Conservation (phyloP, 805 yeast genomes). For the Jamesozyma lodderae region DNA sequence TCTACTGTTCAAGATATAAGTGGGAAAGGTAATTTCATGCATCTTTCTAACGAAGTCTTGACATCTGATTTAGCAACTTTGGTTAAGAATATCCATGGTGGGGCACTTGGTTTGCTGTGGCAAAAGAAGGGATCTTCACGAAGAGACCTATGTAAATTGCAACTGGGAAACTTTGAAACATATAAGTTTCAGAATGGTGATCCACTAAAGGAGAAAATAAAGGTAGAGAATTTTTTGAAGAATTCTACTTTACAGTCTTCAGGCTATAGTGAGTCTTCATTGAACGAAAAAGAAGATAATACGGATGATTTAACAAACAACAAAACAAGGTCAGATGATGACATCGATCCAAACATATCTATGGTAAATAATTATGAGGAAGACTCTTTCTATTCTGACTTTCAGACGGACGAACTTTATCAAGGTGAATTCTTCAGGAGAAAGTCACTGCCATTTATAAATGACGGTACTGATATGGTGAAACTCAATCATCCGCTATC, state of each 20-base stretch:
- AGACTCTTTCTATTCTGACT: constrained; percentile 4
- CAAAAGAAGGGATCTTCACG: constrained; percentile 40
- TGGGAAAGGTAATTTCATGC: constrained; percentile 31
- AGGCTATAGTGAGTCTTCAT: neutral
- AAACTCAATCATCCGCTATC: neutral
- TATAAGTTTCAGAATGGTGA: constrained; percentile 18
- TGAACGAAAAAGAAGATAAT: neutral
- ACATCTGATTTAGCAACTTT: constrained; percentile 33
- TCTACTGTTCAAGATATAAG: constrained; percentile 62
- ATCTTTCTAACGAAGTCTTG: constrained; percentile 31
- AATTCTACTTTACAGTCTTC: neutral
- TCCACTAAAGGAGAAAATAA: constrained; percentile 8
- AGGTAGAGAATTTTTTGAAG: constrained; percentile 2
- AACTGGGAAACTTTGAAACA: constrained; percentile 12
- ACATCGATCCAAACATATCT: too few species aligned
- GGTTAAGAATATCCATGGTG: constrained; percentile 26
- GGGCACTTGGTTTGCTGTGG: constrained; percentile 38
- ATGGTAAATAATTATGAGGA: constrained; percentile 22
- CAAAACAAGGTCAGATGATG: too few species aligned
- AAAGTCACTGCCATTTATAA: constrained; percentile 18
- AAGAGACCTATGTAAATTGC: constrained; percentile 14
- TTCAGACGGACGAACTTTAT: constrained; percentile 13
- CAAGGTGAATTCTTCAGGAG: constrained; percentile 22
- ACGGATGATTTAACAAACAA: neutral
- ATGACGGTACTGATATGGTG: constrained; percentile 6